Base-by-base conservation (phyloP, 2,329 filamentous ascomycete genomes). In the Stagonosporopsis cucurbitacearum region DNA sequence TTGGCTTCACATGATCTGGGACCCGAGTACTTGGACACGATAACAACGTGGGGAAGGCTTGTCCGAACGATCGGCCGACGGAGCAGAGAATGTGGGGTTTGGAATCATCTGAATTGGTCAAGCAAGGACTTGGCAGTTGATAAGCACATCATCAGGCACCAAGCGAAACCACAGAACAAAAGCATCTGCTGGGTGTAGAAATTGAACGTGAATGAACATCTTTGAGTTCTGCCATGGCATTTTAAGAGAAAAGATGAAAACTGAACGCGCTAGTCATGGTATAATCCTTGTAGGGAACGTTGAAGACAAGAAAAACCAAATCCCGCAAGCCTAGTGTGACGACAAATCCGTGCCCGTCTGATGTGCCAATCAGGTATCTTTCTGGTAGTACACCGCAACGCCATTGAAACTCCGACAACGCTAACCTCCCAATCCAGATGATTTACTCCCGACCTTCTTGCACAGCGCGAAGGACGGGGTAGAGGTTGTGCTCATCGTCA, bases 401-500 rank as follows among this genome's bases (percentile, higher is more conserved):
- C 63, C 62, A 45, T 46, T 49, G 37, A 25, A 65, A 63, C 60
- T 63, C 61, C 63, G 39, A 57, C 48, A 59, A 44, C 52, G 52
- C 46, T 45, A 44, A 48, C 37, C 22, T 39, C 32, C 39, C 20
- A 13, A 19, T 19, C 25, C 22, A 17, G 25, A 32, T 20, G 22
- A 8, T 19, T 46, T 75, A 75, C 49, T 76, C 73, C 40, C 69
- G 62, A 19, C 72, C 70, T 58, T 77, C 75, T 62, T 73, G 74
- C 17, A 77, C 75, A 39, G 75, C 75, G 30, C 73, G 68, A 45
- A 78, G 64, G 23, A 78, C 75, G 5, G 75, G 75, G 54, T 78
- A 78, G 6, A 78, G 59, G 51, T 71, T 77, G 45, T 74, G 70
- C 28, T 68, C 74, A 51, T 77, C 75, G 36, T 77, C 75, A 40